Percentiles rank a stretch among this genome's conserved stretches.
Conservation (phyloP, 306 rosid species). For the Arachis stenosperma region DNA sequence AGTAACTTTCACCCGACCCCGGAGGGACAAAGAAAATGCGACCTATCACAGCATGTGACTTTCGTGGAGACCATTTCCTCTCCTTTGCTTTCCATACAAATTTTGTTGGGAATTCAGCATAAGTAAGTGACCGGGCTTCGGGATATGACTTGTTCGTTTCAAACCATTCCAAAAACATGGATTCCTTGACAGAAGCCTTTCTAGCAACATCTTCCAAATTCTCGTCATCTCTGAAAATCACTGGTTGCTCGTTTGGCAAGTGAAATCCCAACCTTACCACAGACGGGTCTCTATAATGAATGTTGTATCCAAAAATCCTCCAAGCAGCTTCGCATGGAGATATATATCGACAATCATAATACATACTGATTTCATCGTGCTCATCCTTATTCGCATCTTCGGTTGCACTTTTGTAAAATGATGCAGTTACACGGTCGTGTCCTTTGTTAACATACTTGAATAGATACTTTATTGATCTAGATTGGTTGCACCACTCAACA, state of each 20-base stretch:
- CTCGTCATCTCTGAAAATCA: background rate
- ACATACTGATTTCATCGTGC: no score
- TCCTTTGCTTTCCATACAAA: background rate
- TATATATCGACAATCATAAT: background rate
- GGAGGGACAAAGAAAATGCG: no score
- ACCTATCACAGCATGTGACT: background rate
- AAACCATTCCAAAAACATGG: background rate
- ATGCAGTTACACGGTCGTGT: background rate
- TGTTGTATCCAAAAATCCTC: background rate
- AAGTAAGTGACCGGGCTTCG: background rate
- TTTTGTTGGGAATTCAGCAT: background rate
- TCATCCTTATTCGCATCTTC: no score
- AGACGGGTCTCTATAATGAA: background rate
- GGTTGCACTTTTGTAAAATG: background rate
- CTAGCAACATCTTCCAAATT: background rate
- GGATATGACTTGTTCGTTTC: background rate
- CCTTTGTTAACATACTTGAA: background rate
- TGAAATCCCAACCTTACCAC: slow-evolving; percentile 1
- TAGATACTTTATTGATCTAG: background rate
- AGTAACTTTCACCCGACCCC: background rate
- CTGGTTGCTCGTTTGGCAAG: background rate
- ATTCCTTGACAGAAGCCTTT: background rate
- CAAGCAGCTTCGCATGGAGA: background rate
- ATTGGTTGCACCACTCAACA: no score
- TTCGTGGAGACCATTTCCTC: background rate